Conservation (phyloP, 306 rosid species). For the Prunus dulcis region DNA sequence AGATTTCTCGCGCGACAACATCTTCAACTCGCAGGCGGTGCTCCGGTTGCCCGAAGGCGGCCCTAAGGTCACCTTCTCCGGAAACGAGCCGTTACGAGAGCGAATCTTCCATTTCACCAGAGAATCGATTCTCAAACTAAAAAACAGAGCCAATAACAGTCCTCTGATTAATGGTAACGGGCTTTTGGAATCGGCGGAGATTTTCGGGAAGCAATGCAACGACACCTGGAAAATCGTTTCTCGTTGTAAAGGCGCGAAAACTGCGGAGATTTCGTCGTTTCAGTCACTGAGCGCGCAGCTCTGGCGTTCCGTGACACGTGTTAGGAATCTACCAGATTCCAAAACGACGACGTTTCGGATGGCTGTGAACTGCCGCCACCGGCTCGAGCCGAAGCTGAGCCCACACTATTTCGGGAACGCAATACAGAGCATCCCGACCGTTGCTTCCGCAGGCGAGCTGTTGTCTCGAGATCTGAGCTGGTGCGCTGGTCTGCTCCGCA, state of each 20-base stretch:
- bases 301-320: conserved; percentile 88
- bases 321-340: conserved; percentile 36
- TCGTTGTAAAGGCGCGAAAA: conserved; percentile 12
- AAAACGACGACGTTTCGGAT: conserved; percentile 80
- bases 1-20: conserved; percentile 48
- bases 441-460: conserved; percentile 46
- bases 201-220: conserved; percentile 37
- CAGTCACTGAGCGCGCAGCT: conserved; percentile 81
- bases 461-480: conserved; percentile 52
- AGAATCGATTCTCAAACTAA: conserved; percentile 43
- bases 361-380: conserved; percentile 93
- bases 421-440: conserved; percentile 87
- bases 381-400: conserved; percentile 63
- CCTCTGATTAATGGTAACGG: conserved; percentile 20
- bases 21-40: conserved; percentile 60
- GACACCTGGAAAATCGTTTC: conserved; percentile 45
- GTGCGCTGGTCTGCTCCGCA: conserved; percentile 56
- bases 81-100: conserved; percentile 53
- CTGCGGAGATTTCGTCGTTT: conserved; percentile 66
- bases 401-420: conserved; percentile 82
- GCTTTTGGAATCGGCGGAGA: conserved; percentile 30
- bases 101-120: conserved; percentile 64
- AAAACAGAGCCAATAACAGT: conserved; percentile 31
- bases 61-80: conserved; percentile 52
- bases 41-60: conserved; percentile 60